Conservation (phyloP, 1,284 basidiomycete species). For the Phellinidium pouzarii region DNA sequence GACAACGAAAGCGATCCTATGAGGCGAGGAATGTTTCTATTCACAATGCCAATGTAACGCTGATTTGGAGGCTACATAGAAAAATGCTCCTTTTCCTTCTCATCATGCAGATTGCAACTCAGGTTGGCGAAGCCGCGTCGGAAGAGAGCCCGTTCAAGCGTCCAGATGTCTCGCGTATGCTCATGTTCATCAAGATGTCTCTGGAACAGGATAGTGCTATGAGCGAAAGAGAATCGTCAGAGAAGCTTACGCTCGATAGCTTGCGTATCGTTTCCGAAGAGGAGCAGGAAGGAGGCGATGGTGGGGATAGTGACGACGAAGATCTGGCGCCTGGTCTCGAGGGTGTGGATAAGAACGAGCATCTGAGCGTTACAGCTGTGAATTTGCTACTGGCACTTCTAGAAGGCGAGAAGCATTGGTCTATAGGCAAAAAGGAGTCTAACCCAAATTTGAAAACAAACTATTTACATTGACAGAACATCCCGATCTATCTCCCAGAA, state of each 20-base stretch:
- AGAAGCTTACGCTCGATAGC: conserved; percentile 32
- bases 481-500: conserved; percentile 54
- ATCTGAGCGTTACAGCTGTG: conserved; percentile 70
- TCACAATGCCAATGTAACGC: conserved; percentile 25
- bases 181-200: conserved; percentile 75
- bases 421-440: conserved; percentile 1
- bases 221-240: conserved; percentile 15
- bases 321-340: conserved; percentile 32
- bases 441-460: neutral
- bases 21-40: conserved; percentile 33
- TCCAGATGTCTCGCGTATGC: conserved; percentile 43
- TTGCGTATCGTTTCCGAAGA: conserved; percentile 36
- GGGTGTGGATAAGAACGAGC: conserved; percentile 41
- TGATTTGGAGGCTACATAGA: conserved; percentile 23
- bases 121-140: conserved; percentile 48
- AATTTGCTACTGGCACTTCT: conserved; percentile 74
- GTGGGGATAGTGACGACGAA: conserved; percentile 57
- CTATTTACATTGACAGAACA: conserved; percentile 48
- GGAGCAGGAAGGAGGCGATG: conserved; percentile 28
- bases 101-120: conserved; percentile 71
- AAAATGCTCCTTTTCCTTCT: conserved; percentile 68
- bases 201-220: conserved; percentile 30
- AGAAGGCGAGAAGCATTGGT: conserved; percentile 59
- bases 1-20: conserved; percentile 42
- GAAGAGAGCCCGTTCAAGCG: conserved; percentile 66